Base-by-base conservation (phyloP, 2,329 filamentous ascomycete genomes). In the Aspergillus vadensis region DNA sequence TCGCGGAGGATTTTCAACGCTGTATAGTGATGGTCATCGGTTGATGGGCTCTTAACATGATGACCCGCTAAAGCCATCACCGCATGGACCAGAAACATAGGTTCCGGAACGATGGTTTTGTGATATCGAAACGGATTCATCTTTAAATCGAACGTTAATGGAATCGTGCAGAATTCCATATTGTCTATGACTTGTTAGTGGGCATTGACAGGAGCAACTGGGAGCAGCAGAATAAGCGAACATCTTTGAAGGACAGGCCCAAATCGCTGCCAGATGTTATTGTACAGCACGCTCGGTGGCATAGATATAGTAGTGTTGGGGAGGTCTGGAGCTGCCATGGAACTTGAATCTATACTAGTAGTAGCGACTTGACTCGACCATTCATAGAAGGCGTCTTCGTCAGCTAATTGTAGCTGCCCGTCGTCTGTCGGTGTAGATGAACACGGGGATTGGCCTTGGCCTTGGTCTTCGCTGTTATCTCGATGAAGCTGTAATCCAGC, bases 11-110 rank as follows among this genome's bases (percentile, higher is more conserved):
- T 25, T 25, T 58, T 21, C 17, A 58, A 25, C 17, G 56, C 56
- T 14, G 48, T 17, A 52, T 58, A 14, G 5, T 25, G 55, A 58
- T 58, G 55, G 15, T 4, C 25, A 4, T 44, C n/a, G 36, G 23
- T 43, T 14, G 55, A 58, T 52, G 38, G 44, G 19, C 48, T 58
- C 15, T 52, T 14, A 12, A 58, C 23, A n/a, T 58, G 55, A 32
- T 58, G 55, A 21, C 47, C 55, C 4, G 55, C 55, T 15, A 58
- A 44, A 43, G 55, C 48, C 47, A 49, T 49, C 48, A 58, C 55
- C 12, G 55, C 47, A 32, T 58, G 55, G 7, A 58, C 48, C 3
- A 58, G 47, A 43, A 58, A 58, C 17, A 30, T 52, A 2, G 55
- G 55, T 12, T 52, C 36, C 10, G 47, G 36, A 36, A 7, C 55